phyloP scores from a whole-genome alignment of 2,329 filamentous ascomycete species.

The Penicillium rolfsii region DNA sequence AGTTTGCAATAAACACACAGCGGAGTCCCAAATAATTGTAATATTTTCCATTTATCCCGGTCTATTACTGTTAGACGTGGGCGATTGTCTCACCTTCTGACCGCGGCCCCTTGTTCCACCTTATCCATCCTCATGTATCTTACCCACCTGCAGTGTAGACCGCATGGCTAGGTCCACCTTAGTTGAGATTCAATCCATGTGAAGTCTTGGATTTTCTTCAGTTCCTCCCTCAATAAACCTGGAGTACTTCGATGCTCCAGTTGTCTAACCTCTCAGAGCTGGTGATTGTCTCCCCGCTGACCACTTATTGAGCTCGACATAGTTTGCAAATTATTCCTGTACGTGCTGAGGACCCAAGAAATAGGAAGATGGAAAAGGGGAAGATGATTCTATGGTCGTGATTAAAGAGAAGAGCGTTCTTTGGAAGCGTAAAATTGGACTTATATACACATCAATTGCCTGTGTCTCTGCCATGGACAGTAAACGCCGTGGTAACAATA shows the following conservation, averaged over 20 bases:
- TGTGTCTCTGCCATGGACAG: constrained; percentile 25
- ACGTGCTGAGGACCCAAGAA: not conserved
- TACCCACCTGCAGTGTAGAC: not conserved
- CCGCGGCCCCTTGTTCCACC: not conserved
- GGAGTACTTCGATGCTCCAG: too few species aligned
- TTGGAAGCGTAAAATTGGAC: constrained; percentile 25
- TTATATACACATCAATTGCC: constrained; percentile 33
- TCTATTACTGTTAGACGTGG: constrained; percentile 3
- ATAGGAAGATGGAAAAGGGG: not conserved
- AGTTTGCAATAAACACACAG: not conserved
- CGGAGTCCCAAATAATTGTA: not conserved
- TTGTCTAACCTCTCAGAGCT: too few species aligned
- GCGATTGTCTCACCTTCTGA: not conserved
- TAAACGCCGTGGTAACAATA: constrained; percentile 25
- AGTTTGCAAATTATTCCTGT: not conserved
- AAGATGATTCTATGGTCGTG: too few species aligned
- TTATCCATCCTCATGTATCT: constrained; percentile 5
- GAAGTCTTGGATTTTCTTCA: not conserved
- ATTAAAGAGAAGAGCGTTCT: not conserved
- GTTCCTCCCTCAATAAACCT: not conserved
- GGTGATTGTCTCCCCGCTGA: too few species aligned
- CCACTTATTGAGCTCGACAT: not conserved
- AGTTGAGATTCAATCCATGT: not conserved
- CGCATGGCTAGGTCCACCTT: not conserved
- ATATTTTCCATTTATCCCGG: not conserved